A percentile compares a stretch with the other conserved stretches of the same genome.
phyloP scores from a whole-genome alignment of 495 filamentous ascomycete genomes.

The Talaromyces borbonicus region DNA sequence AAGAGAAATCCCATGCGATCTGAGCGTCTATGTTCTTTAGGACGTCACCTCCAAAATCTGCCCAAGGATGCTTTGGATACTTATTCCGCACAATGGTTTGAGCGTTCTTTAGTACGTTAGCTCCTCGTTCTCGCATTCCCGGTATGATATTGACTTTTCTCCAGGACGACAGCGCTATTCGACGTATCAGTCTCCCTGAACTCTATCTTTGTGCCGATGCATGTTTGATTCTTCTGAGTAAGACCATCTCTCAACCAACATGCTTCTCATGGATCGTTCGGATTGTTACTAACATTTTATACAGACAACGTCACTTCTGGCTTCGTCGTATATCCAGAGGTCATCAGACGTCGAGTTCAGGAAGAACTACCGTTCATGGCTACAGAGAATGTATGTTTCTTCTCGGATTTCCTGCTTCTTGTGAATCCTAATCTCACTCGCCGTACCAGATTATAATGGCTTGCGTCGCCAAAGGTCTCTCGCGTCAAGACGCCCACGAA shows the following conservation, averaged over 20 bases:
- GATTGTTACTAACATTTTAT: background rate
- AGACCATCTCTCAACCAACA: background rate
- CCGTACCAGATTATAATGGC: constrained; percentile 76
- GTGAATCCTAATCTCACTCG: constrained; percentile 6
- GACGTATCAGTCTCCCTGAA: constrained; percentile 58
- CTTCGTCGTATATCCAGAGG: constrained; percentile 75
- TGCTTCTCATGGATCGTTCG: no score
- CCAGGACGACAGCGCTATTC: constrained; percentile 49
- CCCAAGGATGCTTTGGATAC: constrained; percentile 65
- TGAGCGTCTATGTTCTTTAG: constrained; percentile 65
- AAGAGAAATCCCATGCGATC: constrained; percentile 50
- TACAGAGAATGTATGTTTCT: constrained; percentile 41
- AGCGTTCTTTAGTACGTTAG: constrained; percentile 42
- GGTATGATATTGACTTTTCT: background rate
- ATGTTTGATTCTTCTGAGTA: background rate
- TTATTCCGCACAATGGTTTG: constrained; percentile 76
- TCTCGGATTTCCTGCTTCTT: background rate
- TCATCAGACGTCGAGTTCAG: constrained; percentile 58
- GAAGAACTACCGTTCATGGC: constrained; percentile 88
- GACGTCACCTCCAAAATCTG: constrained; percentile 51
- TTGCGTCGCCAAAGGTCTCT: constrained; percentile 61
- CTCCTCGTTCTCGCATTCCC: background rate
- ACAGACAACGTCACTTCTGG: constrained; percentile 70
- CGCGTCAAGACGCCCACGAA: constrained; percentile 88
- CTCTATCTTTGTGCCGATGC: background rate